Evolutionary conservation across 495 filamentous ascomycete species (phyloP).

Genomic region (Xylaria palmicola): DNA sequence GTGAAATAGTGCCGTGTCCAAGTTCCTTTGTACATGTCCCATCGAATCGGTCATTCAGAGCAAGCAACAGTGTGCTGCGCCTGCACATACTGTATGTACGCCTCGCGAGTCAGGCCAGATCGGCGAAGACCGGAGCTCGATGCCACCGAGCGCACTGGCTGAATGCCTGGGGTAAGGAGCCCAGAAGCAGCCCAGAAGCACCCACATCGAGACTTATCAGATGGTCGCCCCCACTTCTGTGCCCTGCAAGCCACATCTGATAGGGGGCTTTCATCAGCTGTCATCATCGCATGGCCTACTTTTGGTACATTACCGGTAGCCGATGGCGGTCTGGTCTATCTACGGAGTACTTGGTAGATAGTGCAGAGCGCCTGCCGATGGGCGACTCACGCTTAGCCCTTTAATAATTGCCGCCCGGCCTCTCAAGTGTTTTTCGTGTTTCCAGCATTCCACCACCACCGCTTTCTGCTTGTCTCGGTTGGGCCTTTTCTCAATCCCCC

Average conservation of each 20-base stretch:
- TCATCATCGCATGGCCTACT: background rate
- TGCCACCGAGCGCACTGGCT: background rate
- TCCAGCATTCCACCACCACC: background rate
- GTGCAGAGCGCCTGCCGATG: background rate
- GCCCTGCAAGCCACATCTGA: conserved; percentile 19
- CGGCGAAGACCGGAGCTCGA: background rate
- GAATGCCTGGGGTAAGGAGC: background rate
- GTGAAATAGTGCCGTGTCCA: too few relatives aligned
- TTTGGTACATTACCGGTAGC: too few relatives aligned
- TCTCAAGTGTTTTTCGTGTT: background rate
- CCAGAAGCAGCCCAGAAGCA: too few relatives aligned
- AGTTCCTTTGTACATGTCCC: too few relatives aligned
- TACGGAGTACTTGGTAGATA: too few relatives aligned
- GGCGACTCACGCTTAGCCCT: background rate
- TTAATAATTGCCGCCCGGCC: background rate
- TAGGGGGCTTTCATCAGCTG: background rate
- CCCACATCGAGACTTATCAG: conserved; percentile 11
- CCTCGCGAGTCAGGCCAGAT: background rate
- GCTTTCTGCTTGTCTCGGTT: background rate
- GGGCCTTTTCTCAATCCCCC: background rate
- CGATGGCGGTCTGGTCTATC: conserved; percentile 8
- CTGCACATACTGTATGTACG: background rate
- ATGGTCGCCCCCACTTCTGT: conserved; percentile 8
- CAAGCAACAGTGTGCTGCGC: background rate
- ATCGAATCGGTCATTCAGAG: too few relatives aligned